Percentiles rank a stretch among this genome's conserved stretches.
phyloP scores from a whole-genome alignment of 768 basidiomycete genomes.

The Xerocomus spinulosus region DNA sequence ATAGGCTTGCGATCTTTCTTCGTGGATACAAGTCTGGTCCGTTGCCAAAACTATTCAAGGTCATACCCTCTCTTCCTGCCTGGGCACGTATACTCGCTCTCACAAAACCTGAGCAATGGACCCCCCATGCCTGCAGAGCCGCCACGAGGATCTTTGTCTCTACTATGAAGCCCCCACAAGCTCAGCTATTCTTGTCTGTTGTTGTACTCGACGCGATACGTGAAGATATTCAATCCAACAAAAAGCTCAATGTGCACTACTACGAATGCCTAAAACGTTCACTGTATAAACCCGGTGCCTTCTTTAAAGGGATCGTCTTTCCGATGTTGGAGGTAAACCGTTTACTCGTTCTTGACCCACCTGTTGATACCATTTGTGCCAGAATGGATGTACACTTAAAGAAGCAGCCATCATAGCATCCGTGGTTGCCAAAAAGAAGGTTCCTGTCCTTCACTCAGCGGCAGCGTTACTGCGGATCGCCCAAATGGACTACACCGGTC shows the following conservation, averaged over 20 bases:
- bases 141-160: conserved; percentile 96
- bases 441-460: conserved; percentile 95
- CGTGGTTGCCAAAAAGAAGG: conserved; percentile 82
- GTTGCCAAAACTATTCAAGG: conserved; percentile 96
- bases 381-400: conserved; percentile 84
- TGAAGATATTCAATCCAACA: conserved; percentile 81
- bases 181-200: conserved; percentile 86
- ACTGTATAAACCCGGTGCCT: conserved; percentile 94
- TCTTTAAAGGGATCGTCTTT: conserved; percentile 97
- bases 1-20: conserved; percentile 80
- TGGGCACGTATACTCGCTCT: conserved; percentile 96
- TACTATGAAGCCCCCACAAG: conserved; percentile 93
- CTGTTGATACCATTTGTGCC: neutral
- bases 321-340: conserved; percentile 82
- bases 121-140: conserved; percentile 89
- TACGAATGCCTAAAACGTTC: conserved; percentile 91
- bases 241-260: conserved; percentile 89
- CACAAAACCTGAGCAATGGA: conserved; percentile 91
- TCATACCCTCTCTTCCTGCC: conserved; percentile 89
- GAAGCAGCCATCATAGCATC: conserved; percentile 95
- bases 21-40: conserved; percentile 90
- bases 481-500: conserved; percentile 94
- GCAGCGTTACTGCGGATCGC: conserved; percentile 91
- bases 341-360: conserved; percentile 27
- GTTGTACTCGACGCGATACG: conserved; percentile 87